Percentiles rank a stretch among this genome's conserved stretches.
These are phyloP conservation scores for Camellia japonica DNA, from an alignment of 148 eudicot species.

Conservation along the genomic window DNA sequence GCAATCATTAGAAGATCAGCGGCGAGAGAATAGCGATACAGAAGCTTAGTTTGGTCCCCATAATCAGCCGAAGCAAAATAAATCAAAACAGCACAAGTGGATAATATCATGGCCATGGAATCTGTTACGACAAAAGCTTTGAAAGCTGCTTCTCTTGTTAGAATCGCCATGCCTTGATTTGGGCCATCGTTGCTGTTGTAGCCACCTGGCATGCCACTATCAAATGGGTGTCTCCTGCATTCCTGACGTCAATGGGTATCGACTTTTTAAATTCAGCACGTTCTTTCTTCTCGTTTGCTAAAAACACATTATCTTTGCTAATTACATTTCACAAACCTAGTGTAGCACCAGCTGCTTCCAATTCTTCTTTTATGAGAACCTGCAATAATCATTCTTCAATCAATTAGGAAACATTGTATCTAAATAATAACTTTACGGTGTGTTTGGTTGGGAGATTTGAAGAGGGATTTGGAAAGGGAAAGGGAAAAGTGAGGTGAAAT, in stretches of 20 bases:
- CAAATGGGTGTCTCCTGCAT: not conserved
- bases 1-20: too few species aligned
- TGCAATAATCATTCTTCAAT: too few species aligned
- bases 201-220: conserved; percentile 8
- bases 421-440: too few species aligned
- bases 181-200: not conserved
- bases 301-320: too few species aligned
- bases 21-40: too few species aligned
- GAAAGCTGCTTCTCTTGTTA: conserved; percentile 5
- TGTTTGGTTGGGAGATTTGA: too few species aligned
- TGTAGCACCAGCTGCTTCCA: too few species aligned
- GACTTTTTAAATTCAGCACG: not conserved
- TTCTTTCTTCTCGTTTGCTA: not conserved
- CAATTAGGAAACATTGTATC: too few species aligned
- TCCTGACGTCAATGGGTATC: not conserved
- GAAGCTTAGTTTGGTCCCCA: not conserved
- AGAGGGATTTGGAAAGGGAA: too few species aligned
- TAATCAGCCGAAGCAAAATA: not conserved
- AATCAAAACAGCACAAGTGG: not conserved
- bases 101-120: not conserved
- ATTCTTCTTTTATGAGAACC: too few species aligned
- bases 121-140: not conserved
- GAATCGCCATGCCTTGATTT: not conserved
- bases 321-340: too few species aligned
- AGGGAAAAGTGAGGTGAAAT: too few species aligned